phyloP scores from a whole-genome alignment of 306 rosid genomes.

The Lathyrus sativus region DNA sequence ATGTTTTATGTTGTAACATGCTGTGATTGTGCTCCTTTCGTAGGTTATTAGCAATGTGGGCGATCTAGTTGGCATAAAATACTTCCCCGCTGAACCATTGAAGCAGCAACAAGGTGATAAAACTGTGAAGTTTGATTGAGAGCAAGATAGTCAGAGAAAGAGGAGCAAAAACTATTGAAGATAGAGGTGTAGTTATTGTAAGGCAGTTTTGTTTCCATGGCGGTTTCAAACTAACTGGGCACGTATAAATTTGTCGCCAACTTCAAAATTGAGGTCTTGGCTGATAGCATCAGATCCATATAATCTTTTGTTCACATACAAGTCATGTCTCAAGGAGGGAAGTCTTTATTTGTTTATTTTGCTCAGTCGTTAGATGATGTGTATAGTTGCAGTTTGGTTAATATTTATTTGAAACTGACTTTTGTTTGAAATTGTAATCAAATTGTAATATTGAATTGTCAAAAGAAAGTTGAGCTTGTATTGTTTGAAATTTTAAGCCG shows the following conservation, averaged over 20 bases:
- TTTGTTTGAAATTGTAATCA: conserved; percentile 22
- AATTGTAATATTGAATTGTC: conserved; percentile 20
- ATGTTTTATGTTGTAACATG: neutral
- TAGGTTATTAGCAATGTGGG: conserved; percentile 83
- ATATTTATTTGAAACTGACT: conserved; percentile 29
- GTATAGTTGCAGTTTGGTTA: conserved; percentile 40
- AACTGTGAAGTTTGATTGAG: conserved; percentile 37
- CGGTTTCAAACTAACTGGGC: conserved; percentile 30
- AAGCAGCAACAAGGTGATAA: conserved; percentile 50
- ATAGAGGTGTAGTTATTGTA: conserved; percentile 5
- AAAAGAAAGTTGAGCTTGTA: conserved; percentile 14
- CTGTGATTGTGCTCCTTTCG: conserved; percentile 26
- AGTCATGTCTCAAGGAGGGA: conserved; percentile 25
- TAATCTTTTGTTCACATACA: conserved; percentile 22
- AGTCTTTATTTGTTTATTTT: conserved; percentile 14
- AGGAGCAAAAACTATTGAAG: conserved; percentile 24
- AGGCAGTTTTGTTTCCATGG: conserved; percentile 28
- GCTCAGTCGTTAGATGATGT: conserved; percentile 24
- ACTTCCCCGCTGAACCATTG: conserved; percentile 77
- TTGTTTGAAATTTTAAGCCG: neutral
- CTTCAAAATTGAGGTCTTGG: conserved; percentile 27
- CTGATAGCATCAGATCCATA: conserved; percentile 34
- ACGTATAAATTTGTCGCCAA: conserved; percentile 34
- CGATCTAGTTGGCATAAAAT: conserved; percentile 80
- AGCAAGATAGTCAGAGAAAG: neutral